Percentiles rank a stretch among this genome's conserved stretches.
Conservation (phyloP, 345 rosid species). For the Camelina laxa region DNA sequence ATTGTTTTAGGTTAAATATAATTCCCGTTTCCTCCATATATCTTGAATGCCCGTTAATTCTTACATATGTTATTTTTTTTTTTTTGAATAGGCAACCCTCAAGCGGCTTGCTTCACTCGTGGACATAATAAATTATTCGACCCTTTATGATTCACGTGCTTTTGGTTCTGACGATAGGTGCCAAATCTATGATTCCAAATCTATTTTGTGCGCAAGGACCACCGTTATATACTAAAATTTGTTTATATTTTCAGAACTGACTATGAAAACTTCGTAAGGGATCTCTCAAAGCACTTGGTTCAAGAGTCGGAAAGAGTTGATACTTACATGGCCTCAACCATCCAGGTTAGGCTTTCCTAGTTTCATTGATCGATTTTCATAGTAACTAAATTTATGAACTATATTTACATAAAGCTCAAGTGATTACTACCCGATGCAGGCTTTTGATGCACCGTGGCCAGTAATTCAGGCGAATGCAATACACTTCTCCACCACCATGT, state of each 20-base stretch:
- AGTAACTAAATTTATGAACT: slow-evolving; percentile 3
- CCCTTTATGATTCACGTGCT: slow-evolving; percentile 59
- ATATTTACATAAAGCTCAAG: slow-evolving; percentile 2
- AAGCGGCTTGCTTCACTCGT: slow-evolving; percentile 68
- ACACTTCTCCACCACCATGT: slow-evolving; percentile 77
- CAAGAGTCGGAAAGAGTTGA: slow-evolving; percentile 73
- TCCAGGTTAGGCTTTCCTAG: slow-evolving; percentile 68
- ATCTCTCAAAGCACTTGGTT: slow-evolving; percentile 64
- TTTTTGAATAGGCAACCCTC: slow-evolving; percentile 66
- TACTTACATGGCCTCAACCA: slow-evolving; percentile 74
- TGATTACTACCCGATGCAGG: slow-evolving; percentile 55
- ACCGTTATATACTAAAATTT: background rate
- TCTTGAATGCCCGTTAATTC: too few relatives aligned
- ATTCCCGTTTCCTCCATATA: too few relatives aligned
- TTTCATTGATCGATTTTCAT: background rate
- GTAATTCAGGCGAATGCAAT: slow-evolving; percentile 93
- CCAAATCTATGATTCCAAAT: slow-evolving; percentile 17
- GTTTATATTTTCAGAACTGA: slow-evolving; percentile 56
- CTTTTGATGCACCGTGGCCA: slow-evolving; percentile 94
- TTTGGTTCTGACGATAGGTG: slow-evolving; percentile 82
- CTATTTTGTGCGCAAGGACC: slow-evolving; percentile 1
- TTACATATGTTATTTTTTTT: slow-evolving; percentile 18
- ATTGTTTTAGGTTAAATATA: too few relatives aligned
- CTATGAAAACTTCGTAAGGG: slow-evolving; percentile 82
- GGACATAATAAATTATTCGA: slow-evolving; percentile 61